Base-by-base conservation (phyloP, 2,329 filamentous ascomycete genomes). In the Fusarium sarcochroum region DNA sequence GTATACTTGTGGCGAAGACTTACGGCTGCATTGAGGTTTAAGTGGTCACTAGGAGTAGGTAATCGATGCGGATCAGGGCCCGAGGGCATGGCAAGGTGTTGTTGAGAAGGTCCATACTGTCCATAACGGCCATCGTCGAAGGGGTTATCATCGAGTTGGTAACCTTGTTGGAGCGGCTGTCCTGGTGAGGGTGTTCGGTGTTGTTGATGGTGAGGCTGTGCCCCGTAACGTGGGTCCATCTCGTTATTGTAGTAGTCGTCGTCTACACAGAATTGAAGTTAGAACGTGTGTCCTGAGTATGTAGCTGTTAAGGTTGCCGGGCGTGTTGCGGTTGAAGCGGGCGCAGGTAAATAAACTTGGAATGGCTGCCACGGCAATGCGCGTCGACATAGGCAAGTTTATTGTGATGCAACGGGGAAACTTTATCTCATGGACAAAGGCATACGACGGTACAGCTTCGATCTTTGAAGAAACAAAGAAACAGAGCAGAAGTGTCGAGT, bases 21-120 rank as follows among this genome's bases (percentile, higher is more conserved):
- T 80, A 95, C 92, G 58, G 94, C 95, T 49, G 93, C 93, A 79
- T 98, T 94, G 68, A 94, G 86, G 59, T 91, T 89, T 51, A 98
- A 83, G 58, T 90, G 86, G 80, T 98, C 95, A 74, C 89, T 90
- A 1, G 91, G 88, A 20, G 89, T 90, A 61, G 83, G 80, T 27
- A 83, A 79, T 46, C 85, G 81, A 21, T 78, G 71, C 11, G 54
- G 63, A 40, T 74, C 72, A 20, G 65, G 59, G 13, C 58, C 66
- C 44, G 62, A 53, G 30, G 76, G 77, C 75, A 79, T 75, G 47
- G 73, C 67, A 18, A 78, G 68, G 38, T 77, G 69, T 27, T 74
- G 66, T 18, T 72, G 63, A 15, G 70, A 66, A 30, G 66, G 52
- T 18, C 73, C 57, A 37, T 72, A 70, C 32, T 75, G 85, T 53